Conservation (phyloP, 345 rosid species). For the Eucalyptus leucophloia region DNA sequence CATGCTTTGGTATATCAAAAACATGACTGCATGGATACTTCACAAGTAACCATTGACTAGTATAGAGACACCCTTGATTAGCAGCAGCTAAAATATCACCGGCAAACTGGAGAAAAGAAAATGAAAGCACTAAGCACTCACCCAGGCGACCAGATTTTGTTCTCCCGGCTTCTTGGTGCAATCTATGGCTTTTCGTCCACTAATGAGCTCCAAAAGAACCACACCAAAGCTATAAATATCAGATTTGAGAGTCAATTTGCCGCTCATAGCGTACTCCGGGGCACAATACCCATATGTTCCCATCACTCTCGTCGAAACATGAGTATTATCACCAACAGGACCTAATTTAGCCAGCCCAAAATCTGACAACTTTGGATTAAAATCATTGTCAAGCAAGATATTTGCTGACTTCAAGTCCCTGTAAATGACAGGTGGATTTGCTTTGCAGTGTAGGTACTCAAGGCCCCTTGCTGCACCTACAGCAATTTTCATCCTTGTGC, state of each 20-base stretch:
- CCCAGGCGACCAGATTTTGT: constrained; percentile 86
- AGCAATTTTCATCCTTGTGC: constrained; percentile 75
- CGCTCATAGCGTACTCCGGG: constrained; percentile 97
- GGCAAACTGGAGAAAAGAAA: neutral
- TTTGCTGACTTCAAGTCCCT: constrained; percentile 94
- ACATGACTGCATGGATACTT: neutral
- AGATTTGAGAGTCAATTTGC: constrained; percentile 83
- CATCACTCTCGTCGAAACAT: constrained; percentile 96
- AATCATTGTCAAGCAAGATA: constrained; percentile 67
- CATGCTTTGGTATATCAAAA: neutral
- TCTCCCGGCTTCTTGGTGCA: constrained; percentile 43
- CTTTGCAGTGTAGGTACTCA: constrained; percentile 88
- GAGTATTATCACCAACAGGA: constrained; percentile 95
- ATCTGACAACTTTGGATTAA: constrained; percentile 79
- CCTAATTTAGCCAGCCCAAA: constrained; percentile 95
- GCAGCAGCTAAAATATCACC: neutral
- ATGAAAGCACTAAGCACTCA: constrained; percentile 14
- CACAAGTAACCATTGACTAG: neutral
- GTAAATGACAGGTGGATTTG: constrained; percentile 86
- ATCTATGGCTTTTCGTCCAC: constrained; percentile 86
- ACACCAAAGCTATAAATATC: constrained; percentile 99
- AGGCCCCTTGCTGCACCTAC: constrained; percentile 84
- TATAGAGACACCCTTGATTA: neutral
- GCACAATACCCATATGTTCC: constrained; percentile 99
- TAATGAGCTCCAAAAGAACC: constrained; percentile 80